These are phyloP conservation scores for Ambispora gerdemannii DNA, from an alignment of 192 early-diverging fungal genomes.

Conservation along the genomic window DNA sequence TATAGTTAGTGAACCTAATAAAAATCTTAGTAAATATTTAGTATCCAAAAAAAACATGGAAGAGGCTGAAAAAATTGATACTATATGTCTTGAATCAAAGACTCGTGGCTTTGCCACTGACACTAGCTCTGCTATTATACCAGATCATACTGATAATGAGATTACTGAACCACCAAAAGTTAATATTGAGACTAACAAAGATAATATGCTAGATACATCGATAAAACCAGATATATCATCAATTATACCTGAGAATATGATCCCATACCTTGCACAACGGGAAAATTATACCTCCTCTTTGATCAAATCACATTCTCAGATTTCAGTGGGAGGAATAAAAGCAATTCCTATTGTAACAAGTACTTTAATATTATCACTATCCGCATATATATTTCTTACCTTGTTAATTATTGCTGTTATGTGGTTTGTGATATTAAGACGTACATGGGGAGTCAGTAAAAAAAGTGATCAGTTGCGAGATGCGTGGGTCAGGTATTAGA, in stretches of 20 bases:
- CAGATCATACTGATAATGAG: not conserved
- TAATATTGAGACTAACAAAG: no score
- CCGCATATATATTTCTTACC: not conserved
- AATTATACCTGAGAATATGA: constrained; percentile 2
- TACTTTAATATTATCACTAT: not conserved
- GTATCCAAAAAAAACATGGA: constrained; percentile 1
- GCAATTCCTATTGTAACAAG: constrained; percentile 4
- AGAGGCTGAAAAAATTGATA: not conserved
- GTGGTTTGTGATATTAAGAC: not conserved
- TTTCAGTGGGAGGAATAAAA: constrained; percentile 13
- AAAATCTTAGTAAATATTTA: constrained; percentile 19
- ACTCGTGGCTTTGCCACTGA: not conserved
- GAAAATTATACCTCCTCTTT: constrained; percentile 14
- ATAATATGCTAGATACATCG: not conserved
- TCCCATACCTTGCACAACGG: constrained; percentile 5
- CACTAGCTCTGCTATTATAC: not conserved
- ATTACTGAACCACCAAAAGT: not conserved
- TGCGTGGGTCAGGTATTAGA: no score
- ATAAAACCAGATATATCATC: not conserved
- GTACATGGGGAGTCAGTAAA: no score
- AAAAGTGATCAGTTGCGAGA: no score
- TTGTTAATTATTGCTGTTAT: not conserved
- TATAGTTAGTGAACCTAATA: not conserved
- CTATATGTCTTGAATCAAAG: not conserved
- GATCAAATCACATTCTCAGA: constrained; percentile 15